Evolutionary conservation across 352 stramenopile genomes (phyloP), one percentile per base, ranked within the genome.

Genomic region (Thraustochytrium sp.): DNA sequence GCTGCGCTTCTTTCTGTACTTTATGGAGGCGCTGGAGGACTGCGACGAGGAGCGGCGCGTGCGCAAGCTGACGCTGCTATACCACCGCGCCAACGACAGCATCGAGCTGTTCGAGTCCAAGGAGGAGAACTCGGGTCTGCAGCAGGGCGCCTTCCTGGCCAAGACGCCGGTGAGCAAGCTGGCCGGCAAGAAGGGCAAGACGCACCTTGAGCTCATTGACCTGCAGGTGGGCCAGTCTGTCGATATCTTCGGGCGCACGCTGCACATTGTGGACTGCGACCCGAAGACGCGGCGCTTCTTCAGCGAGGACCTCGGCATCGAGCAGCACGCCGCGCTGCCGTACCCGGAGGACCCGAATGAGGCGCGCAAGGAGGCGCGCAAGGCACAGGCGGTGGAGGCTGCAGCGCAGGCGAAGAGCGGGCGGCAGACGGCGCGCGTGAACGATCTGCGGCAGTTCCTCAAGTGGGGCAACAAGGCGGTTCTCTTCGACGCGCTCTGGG

Each of bases 231-330:
- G 92, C 4, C 86, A 88, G 9, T 76, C 91, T 46, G 68, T 97
- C 18, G 82, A 76, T 18, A 88, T 97, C 49, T 92, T 94, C 82
- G 92, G 92, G 21, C 90, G 91, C 9, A 88, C 74, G 23, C 92
- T 96, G 77, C 86, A 90, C 37, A 89, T 97, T n/a, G 92, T 96
- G 0, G 93, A 97, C 82, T 95, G 92, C 77, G 93, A 97, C 65
- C 86, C 88, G 2, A 88, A 90, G 4, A 97, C 93, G 2, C 90
- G 92, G 34, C 88, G 86, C 9, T 78, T 53, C 5, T 73, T 87
- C 3, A 89, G 92, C n/a, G 84, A 87, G 2, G 84, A 93, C 37
- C 92, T 92, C 29, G 91, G 91, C 73, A 90, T 94, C 68, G 88
- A 92, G 56, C 55, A 62, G 38, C 8, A 29, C 63, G 1, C 36